Evolutionary conservation across 2,329 filamentous ascomycete species (phyloP), one percentile per base, ranked within the genome.

Genomic region (Drechslerella dactyloides): DNA sequence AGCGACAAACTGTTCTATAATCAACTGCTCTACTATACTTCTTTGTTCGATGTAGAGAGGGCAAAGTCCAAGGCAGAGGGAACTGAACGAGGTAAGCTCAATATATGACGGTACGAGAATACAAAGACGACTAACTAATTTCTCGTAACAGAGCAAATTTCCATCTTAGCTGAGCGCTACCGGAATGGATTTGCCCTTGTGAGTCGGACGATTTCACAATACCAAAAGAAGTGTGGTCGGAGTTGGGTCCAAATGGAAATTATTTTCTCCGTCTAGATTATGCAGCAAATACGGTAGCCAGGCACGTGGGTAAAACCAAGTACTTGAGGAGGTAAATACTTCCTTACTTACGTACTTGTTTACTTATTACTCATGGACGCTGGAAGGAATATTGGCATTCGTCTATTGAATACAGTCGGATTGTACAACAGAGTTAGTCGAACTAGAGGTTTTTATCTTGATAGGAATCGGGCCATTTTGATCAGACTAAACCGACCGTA

Each of bases 161-260:
- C 85, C 21, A 87, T 87, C 1, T 82, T 97, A 64, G 91, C 87
- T 2, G 90, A 93, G 78, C 87, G 92, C 79, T 99, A 99, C 80
- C 85, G 90, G 66, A 83, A 84, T 42, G 84, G 91, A 73, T 97
- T 97, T 78, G 85, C 81, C 10, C 91, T 90, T 0, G 82, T 93
- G 75, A 90, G 88, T 82, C 84, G 84, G 5, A 87, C 92, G 13
- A 90, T 96, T 3, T 91, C 93, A 74, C 86, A 82, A 77, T 96
- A 96, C 81, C 81, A 96, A 76, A 91, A 91, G 77, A 94, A 93
- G 82, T 96, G 92, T 80, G 93, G 93, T 24, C 83, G 91, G 76
- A 90, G 92, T 80, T 96, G 91, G 91, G 93, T 97, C 58, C 89
- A 91, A 75, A 97, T 96, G 93, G 91, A 94, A 80, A 88, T 84